Evolutionary conservation across 2,329 filamentous ascomycete genomes (phyloP), one percentile per base, ranked within the genome.

Genomic region (Phaeomoniella chlamydospora): DNA sequence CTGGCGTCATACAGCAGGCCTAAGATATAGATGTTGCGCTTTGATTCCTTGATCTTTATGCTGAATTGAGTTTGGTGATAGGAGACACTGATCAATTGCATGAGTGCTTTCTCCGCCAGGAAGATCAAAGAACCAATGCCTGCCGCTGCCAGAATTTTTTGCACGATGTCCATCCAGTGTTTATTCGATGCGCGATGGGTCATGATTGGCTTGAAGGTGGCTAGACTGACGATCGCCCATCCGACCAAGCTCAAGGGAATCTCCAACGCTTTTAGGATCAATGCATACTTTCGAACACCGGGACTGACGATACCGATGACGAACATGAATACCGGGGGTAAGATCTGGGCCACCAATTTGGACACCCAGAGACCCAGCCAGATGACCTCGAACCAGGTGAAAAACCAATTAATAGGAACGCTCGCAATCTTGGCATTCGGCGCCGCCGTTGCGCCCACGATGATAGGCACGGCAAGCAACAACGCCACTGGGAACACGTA

Each of bases 1-100:
- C 88, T 94, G 14, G 87, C 86, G 44, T 96, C 87, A 55, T 92
- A 94, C 37, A 98, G 74, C 18, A 90, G 63, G 13, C 82, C 78
- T 2, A 98, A 67, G 2, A 96, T 71, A 50, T 75, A 72, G 33
- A 96, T 72, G 45, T 88, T 83, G 38, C 74, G 79, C 64, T 98
- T 96, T 15, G 86, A 94, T 30, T 85, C 78, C 56, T 84, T 82
- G 65, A 98, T 96, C 51, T 69, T 69, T 17, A 64, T 45, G 41
- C 75, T 70, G 50, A 78, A 78, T 43, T 77, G 74, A 55, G 77
- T 77, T 38, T 72, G 68, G 51, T 79, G 74, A 49, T 79, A 79
- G 55, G 72, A 75, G 59, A 79, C 76, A 30, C 70, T 75, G 50
- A 79, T 77, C 44, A 78, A 61, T 51, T 77, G 74, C 31, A 78